These are phyloP conservation scores for Dissophora globulifera DNA, from an alignment of 192 early-diverging fungal species.

Conservation along the genomic window DNA sequence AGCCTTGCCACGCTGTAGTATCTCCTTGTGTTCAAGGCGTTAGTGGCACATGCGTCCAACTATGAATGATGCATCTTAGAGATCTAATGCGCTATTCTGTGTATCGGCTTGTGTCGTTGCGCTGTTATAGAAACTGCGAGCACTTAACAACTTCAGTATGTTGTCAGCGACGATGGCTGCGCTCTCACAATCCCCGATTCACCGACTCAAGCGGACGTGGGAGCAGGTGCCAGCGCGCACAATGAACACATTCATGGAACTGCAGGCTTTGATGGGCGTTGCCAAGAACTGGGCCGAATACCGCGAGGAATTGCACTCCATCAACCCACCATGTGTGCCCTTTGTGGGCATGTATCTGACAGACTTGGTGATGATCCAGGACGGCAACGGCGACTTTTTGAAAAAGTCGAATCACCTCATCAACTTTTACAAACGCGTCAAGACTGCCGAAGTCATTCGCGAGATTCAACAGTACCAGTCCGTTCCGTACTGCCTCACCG, in stretches of 20 bases:
- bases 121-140: conserved; percentile 45
- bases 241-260: conserved; percentile 68
- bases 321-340: conserved; percentile 88
- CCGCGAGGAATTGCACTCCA: conserved; percentile 83
- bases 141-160: conserved; percentile 96
- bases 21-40: no score
- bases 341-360: conserved; percentile 85
- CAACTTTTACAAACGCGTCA: conserved; percentile 93
- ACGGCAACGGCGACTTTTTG: conserved; percentile 87
- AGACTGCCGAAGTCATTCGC: conserved; percentile 91
- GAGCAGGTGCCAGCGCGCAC: conserved; percentile 73
- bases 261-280: conserved; percentile 86
- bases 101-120: background rate
- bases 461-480: conserved; percentile 95
- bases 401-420: conserved; percentile 74
- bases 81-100: no score
- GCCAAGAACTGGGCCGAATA: conserved; percentile 89
- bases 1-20: background rate
- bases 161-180: conserved; percentile 93
- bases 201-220: conserved; percentile 93
- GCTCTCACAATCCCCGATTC: conserved; percentile 88
- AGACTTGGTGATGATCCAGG: conserved; percentile 95
- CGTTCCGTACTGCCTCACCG: conserved; percentile 80
- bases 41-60: no score
- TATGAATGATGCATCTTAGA: no score